Percentiles rank a stretch among this genome's conserved stretches.
These are phyloP conservation scores for Ceratobasidium sp. DNA, from an alignment of 1,284 basidiomycete genomes.

Conservation along the genomic window DNA sequence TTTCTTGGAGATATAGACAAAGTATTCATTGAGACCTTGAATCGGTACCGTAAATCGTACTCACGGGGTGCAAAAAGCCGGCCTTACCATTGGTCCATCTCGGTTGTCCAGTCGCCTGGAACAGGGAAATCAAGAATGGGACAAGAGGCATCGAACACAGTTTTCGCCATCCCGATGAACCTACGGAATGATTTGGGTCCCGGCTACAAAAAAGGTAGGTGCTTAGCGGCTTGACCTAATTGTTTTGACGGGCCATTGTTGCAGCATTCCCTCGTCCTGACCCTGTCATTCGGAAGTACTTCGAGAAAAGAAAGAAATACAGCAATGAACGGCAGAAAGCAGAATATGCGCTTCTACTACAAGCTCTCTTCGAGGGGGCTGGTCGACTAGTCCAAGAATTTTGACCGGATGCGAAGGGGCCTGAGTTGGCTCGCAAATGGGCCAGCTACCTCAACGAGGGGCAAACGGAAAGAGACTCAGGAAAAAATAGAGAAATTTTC, in stretches of 20 bases:
- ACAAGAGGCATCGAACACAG: background rate
- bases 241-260: background rate
- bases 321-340: background rate
- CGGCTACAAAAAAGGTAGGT: background rate
- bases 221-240: too few species aligned
- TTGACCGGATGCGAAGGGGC: background rate
- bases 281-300: background rate
- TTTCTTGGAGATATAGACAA: background rate
- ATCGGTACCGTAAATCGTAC: background rate
- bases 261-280: conserved; percentile 4
- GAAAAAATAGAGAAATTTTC: conserved; percentile 4
- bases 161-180: conserved; percentile 9
- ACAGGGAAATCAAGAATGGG: conserved; percentile 21
- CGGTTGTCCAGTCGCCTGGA: conserved; percentile 15
- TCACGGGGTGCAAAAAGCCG: background rate
- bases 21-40: background rate
- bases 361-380: background rate
- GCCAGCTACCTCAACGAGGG: background rate
- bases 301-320: background rate
- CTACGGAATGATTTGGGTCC: background rate
- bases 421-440: background rate
- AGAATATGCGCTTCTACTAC: background rate
- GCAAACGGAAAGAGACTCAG: background rate
- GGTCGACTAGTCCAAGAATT: background rate
- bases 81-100: conserved; percentile 15